Percentiles rank a stretch among this genome's conserved stretches.
Conservation (phyloP, 2,329 filamentous ascomycete species). For the Lachnellula subtilissima region DNA sequence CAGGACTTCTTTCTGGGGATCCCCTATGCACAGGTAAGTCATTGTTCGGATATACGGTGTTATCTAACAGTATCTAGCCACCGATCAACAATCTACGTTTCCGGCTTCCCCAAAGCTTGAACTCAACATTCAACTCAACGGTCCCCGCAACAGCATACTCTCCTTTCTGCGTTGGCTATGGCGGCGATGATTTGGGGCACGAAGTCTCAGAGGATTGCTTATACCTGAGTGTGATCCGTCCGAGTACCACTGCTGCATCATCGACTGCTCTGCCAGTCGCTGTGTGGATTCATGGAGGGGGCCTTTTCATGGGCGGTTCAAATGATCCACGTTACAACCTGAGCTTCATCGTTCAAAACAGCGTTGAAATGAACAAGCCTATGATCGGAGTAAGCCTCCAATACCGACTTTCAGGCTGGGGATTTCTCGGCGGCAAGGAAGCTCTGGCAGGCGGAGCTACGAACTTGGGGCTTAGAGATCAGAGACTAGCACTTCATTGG, state of each 20-base stretch:
- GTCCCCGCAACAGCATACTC: conserved; percentile 16
- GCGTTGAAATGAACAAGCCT: conserved; percentile 38
- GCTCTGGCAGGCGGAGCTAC: conserved; percentile 36
- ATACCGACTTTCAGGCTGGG: conserved; percentile 42
- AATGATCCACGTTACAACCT: conserved; percentile 21
- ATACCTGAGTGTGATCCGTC: conserved; percentile 50
- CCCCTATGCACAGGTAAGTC: conserved; percentile 20
- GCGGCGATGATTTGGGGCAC: conserved; percentile 17
- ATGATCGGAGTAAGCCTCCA: conserved; percentile 43
- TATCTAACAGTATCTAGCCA: conserved; percentile 10
- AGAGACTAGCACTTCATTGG: conserved; percentile 40
- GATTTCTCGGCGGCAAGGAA: conserved; percentile 40
- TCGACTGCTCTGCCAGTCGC: conserved; percentile 40
- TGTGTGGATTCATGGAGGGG: conserved; percentile 51
- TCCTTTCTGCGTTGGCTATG: conserved; percentile 24
- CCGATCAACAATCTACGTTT: conserved; percentile 22
- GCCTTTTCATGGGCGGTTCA: conserved; percentile 33
- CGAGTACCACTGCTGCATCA: conserved; percentile 35
- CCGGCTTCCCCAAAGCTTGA: conserved; percentile 17
- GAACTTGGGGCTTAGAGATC: conserved; percentile 43
- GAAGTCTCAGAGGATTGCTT: conserved; percentile 45
- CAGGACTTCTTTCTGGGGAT: conserved; percentile 27
- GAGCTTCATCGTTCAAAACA: conserved; percentile 31
- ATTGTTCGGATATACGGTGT: neutral
- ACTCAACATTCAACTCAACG: conserved; percentile 14